Conservation (phyloP, 2,329 filamentous ascomycete species). For the Delphinella strobiligena region DNA sequence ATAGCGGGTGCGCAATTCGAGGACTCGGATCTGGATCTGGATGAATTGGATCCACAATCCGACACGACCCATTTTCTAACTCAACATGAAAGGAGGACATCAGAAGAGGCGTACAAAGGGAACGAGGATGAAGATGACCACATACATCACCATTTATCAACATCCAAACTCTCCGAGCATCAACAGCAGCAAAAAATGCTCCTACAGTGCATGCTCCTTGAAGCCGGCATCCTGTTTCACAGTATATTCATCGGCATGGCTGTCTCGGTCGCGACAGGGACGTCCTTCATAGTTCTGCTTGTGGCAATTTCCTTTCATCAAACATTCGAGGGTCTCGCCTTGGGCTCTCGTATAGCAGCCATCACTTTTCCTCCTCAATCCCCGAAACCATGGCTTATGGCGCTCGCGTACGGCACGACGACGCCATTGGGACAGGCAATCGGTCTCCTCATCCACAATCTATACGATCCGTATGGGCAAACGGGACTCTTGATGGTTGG, state of each 20-base stretch:
- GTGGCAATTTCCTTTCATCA: slow-evolving; percentile 62
- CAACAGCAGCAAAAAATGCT: slow-evolving; percentile 49
- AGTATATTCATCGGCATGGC: slow-evolving; percentile 67
- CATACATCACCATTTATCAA: too few relatives aligned
- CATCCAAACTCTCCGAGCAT: slow-evolving; percentile 2
- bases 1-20: slow-evolving; percentile 16
- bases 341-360: slow-evolving; percentile 58
- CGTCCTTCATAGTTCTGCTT: slow-evolving; percentile 53
- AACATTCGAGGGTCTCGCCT: slow-evolving; percentile 56
- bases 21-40: slow-evolving; percentile 17
- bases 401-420: slow-evolving; percentile 49
- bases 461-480: slow-evolving; percentile 37
- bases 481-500: slow-evolving; percentile 38
- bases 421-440: slow-evolving; percentile 40
- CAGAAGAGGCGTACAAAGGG: neutral
- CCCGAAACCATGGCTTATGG: slow-evolving; percentile 62
- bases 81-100: neutral
- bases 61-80: slow-evolving; percentile 5
- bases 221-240: slow-evolving; percentile 69
- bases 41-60: slow-evolving; percentile 19
- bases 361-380: slow-evolving; percentile 64
- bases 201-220: slow-evolving; percentile 61
- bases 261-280: slow-evolving; percentile 53
- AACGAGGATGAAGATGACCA: neutral
- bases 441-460: slow-evolving; percentile 35